A percentile compares a stretch with the other conserved stretches of the same genome.
Conservation (phyloP, 2,329 filamentous ascomycete species). For the Trichoderma simmonsii region DNA sequence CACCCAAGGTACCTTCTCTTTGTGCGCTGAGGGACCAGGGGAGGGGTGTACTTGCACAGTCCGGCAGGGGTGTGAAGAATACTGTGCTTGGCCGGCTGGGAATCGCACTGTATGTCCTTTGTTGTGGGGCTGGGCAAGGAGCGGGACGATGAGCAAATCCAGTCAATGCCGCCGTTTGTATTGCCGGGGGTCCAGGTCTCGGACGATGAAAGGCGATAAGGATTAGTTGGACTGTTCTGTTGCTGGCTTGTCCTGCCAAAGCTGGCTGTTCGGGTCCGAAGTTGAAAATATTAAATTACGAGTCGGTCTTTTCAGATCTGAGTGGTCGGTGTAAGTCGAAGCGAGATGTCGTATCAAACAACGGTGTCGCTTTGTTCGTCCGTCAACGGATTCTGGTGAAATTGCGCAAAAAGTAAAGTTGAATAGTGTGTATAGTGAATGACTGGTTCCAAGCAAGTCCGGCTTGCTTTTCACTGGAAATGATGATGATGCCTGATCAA, state of each 20-base stretch:
- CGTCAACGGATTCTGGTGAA: conserved; percentile 19
- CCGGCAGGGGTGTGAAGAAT: neutral
- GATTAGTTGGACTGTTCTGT: neutral
- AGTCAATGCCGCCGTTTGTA: conserved; percentile 11
- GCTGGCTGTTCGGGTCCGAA: neutral
- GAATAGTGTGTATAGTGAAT: conserved; percentile 33
- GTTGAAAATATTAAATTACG: conserved; percentile 31
- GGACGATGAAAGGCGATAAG: conserved; percentile 21
- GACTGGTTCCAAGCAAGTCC: conserved; percentile 57
- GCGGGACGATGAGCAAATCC: conserved; percentile 28
- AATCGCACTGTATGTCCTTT: conserved; percentile 4
- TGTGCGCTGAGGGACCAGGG: conserved; percentile 26
- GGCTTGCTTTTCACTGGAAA: conserved; percentile 52
- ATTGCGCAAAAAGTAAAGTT: conserved; percentile 26
- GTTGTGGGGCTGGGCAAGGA: conserved; percentile 28
- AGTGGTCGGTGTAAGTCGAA: conserved; percentile 26
- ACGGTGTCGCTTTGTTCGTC: conserved; percentile 22
- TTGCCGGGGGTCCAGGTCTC: conserved; percentile 26
- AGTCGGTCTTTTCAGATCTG: conserved; percentile 26
- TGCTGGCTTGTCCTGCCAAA: conserved; percentile 12
- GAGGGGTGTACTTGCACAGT: conserved; percentile 25
- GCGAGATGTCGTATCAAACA: conserved; percentile 31
- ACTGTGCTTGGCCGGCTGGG: conserved; percentile 2
- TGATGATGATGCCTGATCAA: conserved; percentile 7
- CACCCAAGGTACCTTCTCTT: conserved; percentile 15